Conservation (phyloP, 495 filamentous ascomycete species). For the Sporormia fimetaria region DNA sequence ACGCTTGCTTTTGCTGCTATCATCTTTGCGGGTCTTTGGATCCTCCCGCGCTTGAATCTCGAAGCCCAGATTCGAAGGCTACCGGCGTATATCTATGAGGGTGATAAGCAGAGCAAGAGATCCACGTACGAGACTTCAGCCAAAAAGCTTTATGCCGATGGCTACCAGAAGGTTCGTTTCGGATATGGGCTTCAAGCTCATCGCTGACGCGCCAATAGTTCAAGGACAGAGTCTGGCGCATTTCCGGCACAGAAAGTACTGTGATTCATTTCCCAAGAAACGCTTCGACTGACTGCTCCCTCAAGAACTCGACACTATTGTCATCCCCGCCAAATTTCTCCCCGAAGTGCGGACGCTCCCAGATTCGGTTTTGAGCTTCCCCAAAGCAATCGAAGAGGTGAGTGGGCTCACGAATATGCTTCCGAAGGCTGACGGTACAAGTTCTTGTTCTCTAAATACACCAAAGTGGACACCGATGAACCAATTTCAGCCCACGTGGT, state of each 20-base stretch:
- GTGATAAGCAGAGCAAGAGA: constrained; percentile 2
- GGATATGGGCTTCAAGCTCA: not conserved
- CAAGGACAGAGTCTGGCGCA: constrained; percentile 12
- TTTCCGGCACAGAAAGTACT: constrained; percentile 6
- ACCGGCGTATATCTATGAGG: constrained; percentile 4
- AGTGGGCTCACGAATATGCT: not conserved
- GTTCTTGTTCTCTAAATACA: constrained; percentile 18
- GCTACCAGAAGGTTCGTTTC: constrained; percentile 10
- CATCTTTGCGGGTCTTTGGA: constrained; percentile 7
- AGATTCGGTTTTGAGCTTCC: constrained; percentile 14
- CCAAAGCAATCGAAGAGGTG: constrained; percentile 7
- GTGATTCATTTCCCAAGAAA: too few relatives aligned
- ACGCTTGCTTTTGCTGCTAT: constrained; percentile 5
- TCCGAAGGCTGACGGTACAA: not conserved
- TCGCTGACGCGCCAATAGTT: constrained; percentile 4
- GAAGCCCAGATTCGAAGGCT: constrained; percentile 10
- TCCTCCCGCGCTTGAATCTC: constrained; percentile 6
- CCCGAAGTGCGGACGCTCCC: constrained; percentile 13
- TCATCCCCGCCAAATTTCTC: constrained; percentile 10
- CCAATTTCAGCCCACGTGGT: constrained; percentile 4
- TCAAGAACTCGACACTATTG: constrained; percentile 5
- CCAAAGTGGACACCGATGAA: constrained; percentile 9
- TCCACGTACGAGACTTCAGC: constrained; percentile 6
- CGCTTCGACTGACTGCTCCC: not conserved
- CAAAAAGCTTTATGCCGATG: constrained; percentile 10